Base-by-base conservation (phyloP, 1,284 basidiomycete genomes). In the Puccinia coronata region DNA sequence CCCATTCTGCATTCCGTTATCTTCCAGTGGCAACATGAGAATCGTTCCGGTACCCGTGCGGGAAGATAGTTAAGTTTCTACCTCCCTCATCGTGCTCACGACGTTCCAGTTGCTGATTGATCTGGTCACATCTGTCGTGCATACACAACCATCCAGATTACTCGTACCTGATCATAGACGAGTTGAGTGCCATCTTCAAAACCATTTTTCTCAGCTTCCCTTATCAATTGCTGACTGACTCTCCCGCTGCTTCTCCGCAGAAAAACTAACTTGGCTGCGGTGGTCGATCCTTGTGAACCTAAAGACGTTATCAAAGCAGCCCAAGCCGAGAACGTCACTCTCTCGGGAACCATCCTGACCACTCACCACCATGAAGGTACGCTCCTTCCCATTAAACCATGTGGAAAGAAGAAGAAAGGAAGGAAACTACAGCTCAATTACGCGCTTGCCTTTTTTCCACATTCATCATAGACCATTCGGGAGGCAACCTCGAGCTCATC, bases 351-450 rank as follows among this genome's bases (percentile, higher is more conserved):
- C 0, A 72, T 83, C 16, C 78, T 86, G 16, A 86, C 86, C 0
- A 86, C 86, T 23, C 86, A 86, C 70, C 84, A 80, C 61, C 79
- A 80, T 73, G 39, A 61, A 61, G 79, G 79, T 80, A 31, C 20
- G 65, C 28, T 47, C 14, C 23, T 67, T 47, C 36, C 20, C 63
- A 39, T n/a, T 6, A 47, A 1, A 39, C 25, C 72, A 36, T 89
- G 90, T 55, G 89, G 96, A 83, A 95, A 93, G 16, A 96, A 94
- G 0, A 94, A 96, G 87, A 93, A 95, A 87, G 51, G 82, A 80
- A 41, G n/a, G n/a, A n/a, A n/a, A n/a, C n/a, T n/a, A n/a, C n/a
- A n/a, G n/a, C n/a, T n/a, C n/a, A n/a, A n/a, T n/a, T n/a, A n/a
- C n/a, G n/a, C n/a, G n/a, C n/a, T n/a, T n/a, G n/a, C n/a, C n/a